Evolutionary conservation across 2,329 filamentous ascomycete species (phyloP).

Genomic region (Colletotrichum orbiculare): DNA sequence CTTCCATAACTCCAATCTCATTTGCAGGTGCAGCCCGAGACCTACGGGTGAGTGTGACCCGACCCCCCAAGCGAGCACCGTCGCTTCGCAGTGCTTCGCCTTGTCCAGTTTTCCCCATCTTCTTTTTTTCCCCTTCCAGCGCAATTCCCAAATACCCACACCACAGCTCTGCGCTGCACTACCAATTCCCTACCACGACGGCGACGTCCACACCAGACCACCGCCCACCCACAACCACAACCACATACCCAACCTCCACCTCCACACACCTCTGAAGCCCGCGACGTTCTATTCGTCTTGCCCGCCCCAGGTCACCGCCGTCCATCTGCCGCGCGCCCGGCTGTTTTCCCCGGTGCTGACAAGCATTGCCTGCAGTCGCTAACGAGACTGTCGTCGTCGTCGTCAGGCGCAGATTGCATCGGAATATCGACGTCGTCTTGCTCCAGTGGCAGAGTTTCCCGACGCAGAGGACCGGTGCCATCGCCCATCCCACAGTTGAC

Average conservation of each 20-base stretch:
- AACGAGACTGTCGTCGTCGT: constrained; percentile 8
- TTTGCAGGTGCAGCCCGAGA: neutral
- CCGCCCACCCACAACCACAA: constrained; percentile 30
- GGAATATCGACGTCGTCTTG: neutral
- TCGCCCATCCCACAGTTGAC: constrained; percentile 22
- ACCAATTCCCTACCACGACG: constrained; percentile 30
- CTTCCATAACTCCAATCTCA: too few species aligned
- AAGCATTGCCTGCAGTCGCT: constrained; percentile 23
- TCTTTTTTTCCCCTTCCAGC: constrained; percentile 32
- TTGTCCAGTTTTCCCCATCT: constrained; percentile 35
- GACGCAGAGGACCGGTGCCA: constrained; percentile 20
- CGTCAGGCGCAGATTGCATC: constrained; percentile 27
- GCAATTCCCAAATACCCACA: constrained; percentile 35
- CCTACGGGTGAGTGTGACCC: constrained; percentile 29
- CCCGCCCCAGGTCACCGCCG: constrained; percentile 24
- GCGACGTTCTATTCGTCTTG: constrained; percentile 28
- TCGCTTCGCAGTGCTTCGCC: constrained; percentile 6
- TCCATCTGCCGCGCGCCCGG: constrained; percentile 24
- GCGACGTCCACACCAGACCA: constrained; percentile 21
- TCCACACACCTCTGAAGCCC: constrained; percentile 1
- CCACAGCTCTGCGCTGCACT: constrained; percentile 15
- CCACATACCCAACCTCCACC: constrained; percentile 2
- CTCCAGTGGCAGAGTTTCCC: neutral
- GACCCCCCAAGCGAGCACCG: neutral
- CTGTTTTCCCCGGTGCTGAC: constrained; percentile 1